These are phyloP conservation scores for Chlamydomonas urium DNA, from an alignment of 139 green algal species.

Conservation along the genomic window DNA sequence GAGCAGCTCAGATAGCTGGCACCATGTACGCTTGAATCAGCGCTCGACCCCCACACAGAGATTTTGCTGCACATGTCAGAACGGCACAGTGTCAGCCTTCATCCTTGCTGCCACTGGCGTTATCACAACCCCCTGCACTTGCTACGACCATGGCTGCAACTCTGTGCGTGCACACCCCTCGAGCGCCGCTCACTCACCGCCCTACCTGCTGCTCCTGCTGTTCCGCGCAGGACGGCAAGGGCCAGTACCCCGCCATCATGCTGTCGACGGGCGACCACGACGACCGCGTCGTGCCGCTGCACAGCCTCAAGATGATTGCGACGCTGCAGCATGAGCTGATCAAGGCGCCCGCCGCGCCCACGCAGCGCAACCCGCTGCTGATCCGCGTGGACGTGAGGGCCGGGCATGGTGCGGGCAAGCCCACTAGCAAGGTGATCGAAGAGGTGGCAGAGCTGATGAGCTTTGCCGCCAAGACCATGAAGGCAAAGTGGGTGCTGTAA, in stretches of 20 bases:
- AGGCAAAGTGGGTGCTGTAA: conserved; percentile 10
- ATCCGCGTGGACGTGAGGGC: conserved; percentile 62
- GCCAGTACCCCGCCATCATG: conserved; percentile 28
- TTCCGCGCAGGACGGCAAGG: conserved; percentile 12
- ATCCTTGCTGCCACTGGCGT: too few relatives aligned
- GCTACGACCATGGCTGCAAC: too few relatives aligned
- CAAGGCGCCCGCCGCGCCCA: background rate
- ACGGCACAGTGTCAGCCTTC: too few relatives aligned
- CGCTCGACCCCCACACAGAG: too few relatives aligned
- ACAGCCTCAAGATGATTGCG: conserved; percentile 80
- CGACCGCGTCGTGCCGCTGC: conserved; percentile 84
- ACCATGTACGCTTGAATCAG: too few relatives aligned
- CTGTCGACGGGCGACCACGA: conserved; percentile 58
- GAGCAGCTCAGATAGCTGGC: too few relatives aligned
- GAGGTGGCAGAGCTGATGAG: conserved; percentile 7
- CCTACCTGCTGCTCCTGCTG: too few relatives aligned
- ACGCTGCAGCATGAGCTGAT: conserved; percentile 74
- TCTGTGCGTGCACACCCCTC: too few relatives aligned
- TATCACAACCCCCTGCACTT: too few relatives aligned
- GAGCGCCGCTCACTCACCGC: too few relatives aligned
- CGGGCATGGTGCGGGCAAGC: conserved; percentile 84
- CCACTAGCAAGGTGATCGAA: conserved; percentile 74
- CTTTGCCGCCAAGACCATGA: conserved; percentile 13
- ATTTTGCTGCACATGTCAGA: too few relatives aligned
- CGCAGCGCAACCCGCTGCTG: conserved; percentile 85